These are phyloP conservation scores for Pseudopyrenochaeta lycopersici DNA, from an alignment of 2,329 filamentous ascomycete genomes.

Conservation along the genomic window DNA sequence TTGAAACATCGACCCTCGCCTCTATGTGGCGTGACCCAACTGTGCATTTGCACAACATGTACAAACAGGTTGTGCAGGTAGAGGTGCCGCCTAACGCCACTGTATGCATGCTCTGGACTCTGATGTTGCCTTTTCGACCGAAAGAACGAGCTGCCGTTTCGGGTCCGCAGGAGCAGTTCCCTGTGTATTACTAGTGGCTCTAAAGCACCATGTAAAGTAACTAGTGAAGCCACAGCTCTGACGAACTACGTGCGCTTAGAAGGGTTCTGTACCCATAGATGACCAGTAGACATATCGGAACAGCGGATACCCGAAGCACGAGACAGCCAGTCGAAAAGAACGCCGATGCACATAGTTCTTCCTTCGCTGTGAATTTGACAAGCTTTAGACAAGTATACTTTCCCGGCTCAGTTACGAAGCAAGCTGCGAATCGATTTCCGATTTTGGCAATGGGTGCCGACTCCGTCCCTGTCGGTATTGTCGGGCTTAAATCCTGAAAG, in stretches of 20 bases:
- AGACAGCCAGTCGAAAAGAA: not conserved
- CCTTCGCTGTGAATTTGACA: not conserved
- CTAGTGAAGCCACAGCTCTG: not conserved
- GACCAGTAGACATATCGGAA: not conserved
- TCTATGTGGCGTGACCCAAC: not conserved
- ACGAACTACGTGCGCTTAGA: not conserved
- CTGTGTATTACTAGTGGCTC: not conserved
- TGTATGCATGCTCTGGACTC: not conserved
- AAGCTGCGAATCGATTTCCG: not conserved
- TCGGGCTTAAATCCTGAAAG: not conserved
- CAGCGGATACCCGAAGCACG: not conserved
- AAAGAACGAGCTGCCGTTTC: not conserved
- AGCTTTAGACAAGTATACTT: not conserved
- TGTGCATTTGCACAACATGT: not conserved
- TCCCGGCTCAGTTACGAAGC: not conserved
- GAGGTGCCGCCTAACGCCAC: not conserved
- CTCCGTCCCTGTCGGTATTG: not conserved
- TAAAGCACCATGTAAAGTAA: not conserved
- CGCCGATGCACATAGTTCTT: not conserved
- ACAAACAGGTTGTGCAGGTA: not conserved
- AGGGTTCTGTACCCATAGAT: not conserved
- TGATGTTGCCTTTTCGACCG: not conserved
- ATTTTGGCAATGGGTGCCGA: not conserved
- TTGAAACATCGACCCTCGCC: constrained; percentile 4
- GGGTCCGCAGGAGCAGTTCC: not conserved